phyloP scores from a whole-genome alignment of 768 basidiomycete genomes.

The Hypholoma sublateritium region DNA sequence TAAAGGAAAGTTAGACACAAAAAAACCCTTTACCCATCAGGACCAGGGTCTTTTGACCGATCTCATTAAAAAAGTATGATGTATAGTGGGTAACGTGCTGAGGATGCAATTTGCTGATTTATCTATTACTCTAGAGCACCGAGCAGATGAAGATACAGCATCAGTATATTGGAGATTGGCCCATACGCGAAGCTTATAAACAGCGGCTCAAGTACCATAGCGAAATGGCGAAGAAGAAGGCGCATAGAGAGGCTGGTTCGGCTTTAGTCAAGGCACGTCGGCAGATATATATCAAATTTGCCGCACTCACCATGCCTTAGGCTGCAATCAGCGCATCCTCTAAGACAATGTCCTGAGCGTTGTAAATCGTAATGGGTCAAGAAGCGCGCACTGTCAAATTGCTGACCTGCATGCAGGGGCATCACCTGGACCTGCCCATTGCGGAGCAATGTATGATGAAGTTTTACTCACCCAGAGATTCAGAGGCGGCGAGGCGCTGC shows the following conservation, averaged over 20 bases:
- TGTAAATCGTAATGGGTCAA: no score
- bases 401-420: no score
- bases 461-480: no score
- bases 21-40: neutral
- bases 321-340: no score
- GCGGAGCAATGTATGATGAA: no score
- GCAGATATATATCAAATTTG: no score
- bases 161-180: slow-evolving; percentile 2
- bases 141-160: neutral
- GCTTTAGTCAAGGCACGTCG: neutral
- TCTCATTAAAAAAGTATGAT: neutral
- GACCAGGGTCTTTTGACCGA: neutral
- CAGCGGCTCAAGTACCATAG: neutral
- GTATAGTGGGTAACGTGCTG: neutral
- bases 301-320: no score
- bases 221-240: slow-evolving; percentile 4
- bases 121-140: neutral
- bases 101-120: neutral
- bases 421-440: no score
- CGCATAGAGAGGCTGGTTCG: neutral
- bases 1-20: neutral
- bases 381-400: no score
- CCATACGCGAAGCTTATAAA: slow-evolving; percentile 6
- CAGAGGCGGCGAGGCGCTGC: no score
- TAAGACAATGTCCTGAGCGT: no score